Evolutionary conservation across 371 early-diverging fungal species (phyloP).

Genomic region (Nematocida parisii): DNA sequence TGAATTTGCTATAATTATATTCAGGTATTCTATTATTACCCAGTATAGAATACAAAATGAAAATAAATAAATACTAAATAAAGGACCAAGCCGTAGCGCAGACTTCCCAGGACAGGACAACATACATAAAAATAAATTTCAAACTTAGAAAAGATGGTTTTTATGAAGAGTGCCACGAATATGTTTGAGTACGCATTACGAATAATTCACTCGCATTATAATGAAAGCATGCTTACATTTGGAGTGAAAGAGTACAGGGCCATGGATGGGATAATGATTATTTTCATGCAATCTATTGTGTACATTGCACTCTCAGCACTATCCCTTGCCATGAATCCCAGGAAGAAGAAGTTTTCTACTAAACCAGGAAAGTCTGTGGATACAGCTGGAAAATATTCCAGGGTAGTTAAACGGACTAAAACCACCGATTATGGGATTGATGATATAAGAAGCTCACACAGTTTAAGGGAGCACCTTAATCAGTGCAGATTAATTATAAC

Average conservation of each 20-base stretch:
- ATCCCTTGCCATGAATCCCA: neutral
- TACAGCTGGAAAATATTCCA: neutral
- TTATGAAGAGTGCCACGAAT: neutral
- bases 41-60: neutral
- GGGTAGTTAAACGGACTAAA: neutral
- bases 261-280: neutral
- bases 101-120: neutral
- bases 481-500: slow-evolving; percentile 18
- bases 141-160: slow-evolving; percentile 26
- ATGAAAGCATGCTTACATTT: slow-evolving; percentile 21
- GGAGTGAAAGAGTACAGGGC: neutral
- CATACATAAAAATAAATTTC: slow-evolving; percentile 27
- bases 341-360: neutral
- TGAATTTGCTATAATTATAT: neutral
- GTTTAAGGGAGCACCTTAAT: neutral
- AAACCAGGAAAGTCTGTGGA: neutral
- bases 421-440: neutral
- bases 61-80: slow-evolving; percentile 8
- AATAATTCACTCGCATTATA: slow-evolving; percentile 24
- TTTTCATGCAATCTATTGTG: slow-evolving; percentile 14
- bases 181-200: slow-evolving; percentile 7
- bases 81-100: neutral
- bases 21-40: neutral
- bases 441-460: neutral
- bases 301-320: slow-evolving; percentile 7